Base-by-base conservation (phyloP, 2,329 filamentous ascomycete genomes). In the Lachnellula occidentalis region DNA sequence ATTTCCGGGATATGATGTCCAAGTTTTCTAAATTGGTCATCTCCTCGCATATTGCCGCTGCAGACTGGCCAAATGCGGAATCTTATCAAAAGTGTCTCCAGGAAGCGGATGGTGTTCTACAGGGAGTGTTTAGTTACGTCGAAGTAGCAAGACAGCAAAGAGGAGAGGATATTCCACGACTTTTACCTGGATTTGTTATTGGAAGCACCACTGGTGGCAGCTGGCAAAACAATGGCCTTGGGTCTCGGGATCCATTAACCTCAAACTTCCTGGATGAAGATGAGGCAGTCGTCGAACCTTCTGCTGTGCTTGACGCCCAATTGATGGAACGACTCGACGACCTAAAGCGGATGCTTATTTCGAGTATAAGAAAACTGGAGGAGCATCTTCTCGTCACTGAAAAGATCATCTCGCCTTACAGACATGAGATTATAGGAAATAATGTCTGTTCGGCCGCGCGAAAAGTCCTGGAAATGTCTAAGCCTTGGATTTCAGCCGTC, bases 1-100 rank as follows among this genome's bases (percentile, higher is more conserved):
- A 97, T 72, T 99, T 99, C 73, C 81, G 94, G 51, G 94, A 97
- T 69, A 97, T 97, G 86, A 99, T 99, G 94, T 97, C 94, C 45
- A 92, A 95, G 65, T 99, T 99, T 71, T 97, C 94, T n/a, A 99
- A 99, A 71, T 79, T 99, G 9, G 94, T 99, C 45, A 86, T 99
- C 48, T 99, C 94, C 2, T 97, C 94, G 14, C 94, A 99, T 69
- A 96, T 99, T 69, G 94, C 94, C 39, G 91, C 92, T 5, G 90
- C 92, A 34, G 94, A 99, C 73, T 97, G 91, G 83, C 92, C 92
- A 8, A 91, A 92, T 52, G 86, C 90, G 15, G 94, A 99, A 71
- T 95, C 92, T 0, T 88, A 92, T 58, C 87, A 94, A 52, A 99
- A 99, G 70, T 99, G 94, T 67, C 73, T 97, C 61, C 90, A 95